Evolutionary conservation across 2,329 filamentous ascomycete genomes (phyloP).

Genomic region (Fusarium humuli): DNA sequence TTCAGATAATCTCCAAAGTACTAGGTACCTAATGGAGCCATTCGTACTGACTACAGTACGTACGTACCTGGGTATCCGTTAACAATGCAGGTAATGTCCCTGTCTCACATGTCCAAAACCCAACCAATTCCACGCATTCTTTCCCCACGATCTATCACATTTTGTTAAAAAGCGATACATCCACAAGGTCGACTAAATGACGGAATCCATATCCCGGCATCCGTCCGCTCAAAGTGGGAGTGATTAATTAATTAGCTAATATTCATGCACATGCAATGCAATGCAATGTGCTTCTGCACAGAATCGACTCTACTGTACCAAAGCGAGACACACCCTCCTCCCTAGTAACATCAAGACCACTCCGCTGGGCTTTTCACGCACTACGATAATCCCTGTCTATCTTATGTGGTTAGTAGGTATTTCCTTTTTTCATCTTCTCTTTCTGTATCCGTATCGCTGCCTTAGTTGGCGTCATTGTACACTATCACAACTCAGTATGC

Average conservation of each 20-base stretch:
- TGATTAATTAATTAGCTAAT: neutral
- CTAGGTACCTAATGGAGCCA: neutral
- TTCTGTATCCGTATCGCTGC: neutral
- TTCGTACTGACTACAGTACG: neutral
- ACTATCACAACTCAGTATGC: neutral
- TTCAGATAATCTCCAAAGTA: neutral
- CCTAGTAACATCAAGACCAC: neutral
- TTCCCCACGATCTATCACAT: constrained; percentile 38
- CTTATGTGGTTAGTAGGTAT: neutral
- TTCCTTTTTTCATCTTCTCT: constrained; percentile 6
- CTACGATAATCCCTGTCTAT: neutral
- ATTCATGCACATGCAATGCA: constrained; percentile 1
- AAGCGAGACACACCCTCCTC: neutral
- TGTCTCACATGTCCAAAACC: neutral
- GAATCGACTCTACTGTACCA: neutral
- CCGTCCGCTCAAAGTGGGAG: neutral
- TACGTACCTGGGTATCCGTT: neutral
- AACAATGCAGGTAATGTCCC: neutral
- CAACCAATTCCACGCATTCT: constrained; percentile 20
- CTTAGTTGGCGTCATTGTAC: constrained; percentile 13
- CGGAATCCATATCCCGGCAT: neutral
- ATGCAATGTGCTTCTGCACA: constrained; percentile 1
- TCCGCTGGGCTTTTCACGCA: neutral
- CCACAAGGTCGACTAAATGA: neutral
- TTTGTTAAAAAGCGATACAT: constrained; percentile 14